These are phyloP conservation scores for Pleurotus sapidus DNA, from an alignment of 768 basidiomycete genomes.

Conservation along the genomic window DNA sequence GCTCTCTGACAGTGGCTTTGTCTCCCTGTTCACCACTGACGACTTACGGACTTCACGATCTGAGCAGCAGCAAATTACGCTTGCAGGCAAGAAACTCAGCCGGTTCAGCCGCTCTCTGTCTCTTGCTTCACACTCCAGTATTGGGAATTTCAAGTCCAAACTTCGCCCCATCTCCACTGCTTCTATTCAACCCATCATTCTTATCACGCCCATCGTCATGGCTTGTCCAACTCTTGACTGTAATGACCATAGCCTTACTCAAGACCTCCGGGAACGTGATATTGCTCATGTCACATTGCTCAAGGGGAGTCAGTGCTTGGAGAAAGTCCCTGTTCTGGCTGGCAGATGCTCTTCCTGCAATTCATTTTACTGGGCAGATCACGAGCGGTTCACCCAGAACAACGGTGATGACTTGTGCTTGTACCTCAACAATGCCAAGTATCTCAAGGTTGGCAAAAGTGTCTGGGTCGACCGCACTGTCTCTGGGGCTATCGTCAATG, in stretches of 20 bases:
- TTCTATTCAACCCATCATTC: conserved; percentile 8
- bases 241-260: conserved; percentile 3
- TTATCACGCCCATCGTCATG: conserved; percentile 13
- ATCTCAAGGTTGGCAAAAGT: too few relatives aligned
- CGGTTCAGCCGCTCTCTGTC: too few relatives aligned
- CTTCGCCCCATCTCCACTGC: neutral
- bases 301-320: conserved; percentile 9
- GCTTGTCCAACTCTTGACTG: conserved; percentile 14
- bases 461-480: too few relatives aligned
- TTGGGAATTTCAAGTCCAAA: too few relatives aligned
- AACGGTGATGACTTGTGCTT: conserved; percentile 1
- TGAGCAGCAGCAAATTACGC: too few relatives aligned
- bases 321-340: conserved; percentile 13
- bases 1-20: neutral
- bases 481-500: too few relatives aligned
- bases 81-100: too few relatives aligned
- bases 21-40: neutral
- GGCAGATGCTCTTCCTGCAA: conserved; percentile 14
- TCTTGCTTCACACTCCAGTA: too few relatives aligned
- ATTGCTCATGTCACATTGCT: conserved; percentile 16
- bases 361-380: conserved; percentile 13
- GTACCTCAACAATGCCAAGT: neutral
- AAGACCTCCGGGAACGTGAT: conserved; percentile 11
- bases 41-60: too few relatives aligned
- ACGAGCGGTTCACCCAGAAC: conserved; percentile 6